Conservation (phyloP, 768 basidiomycete species). For the Amanita muscaria region DNA sequence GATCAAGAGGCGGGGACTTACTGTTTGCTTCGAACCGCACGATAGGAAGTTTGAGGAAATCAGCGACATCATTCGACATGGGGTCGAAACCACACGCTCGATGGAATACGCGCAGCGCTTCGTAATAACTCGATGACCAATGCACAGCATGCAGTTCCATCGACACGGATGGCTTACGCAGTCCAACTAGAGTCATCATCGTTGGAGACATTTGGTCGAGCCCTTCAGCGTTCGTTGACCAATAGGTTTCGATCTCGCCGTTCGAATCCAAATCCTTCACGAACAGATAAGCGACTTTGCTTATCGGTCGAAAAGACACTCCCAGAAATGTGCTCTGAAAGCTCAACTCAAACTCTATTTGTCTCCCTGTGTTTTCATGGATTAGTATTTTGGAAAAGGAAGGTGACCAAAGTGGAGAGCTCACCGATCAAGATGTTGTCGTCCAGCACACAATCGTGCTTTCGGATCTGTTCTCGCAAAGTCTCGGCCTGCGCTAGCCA, state of each 20-base stretch:
- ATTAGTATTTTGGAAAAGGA: too few relatives aligned
- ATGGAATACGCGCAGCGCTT: slow-evolving; percentile 2
- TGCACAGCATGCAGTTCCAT: slow-evolving; percentile 2
- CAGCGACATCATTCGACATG: background rate
- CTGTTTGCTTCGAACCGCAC: background rate
- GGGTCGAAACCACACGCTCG: background rate
- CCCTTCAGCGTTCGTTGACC: background rate
- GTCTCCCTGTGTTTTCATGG: too few relatives aligned
- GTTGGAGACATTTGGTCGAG: background rate
- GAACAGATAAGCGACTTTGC: background rate
- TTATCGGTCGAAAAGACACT: background rate
- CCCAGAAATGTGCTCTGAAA: background rate
- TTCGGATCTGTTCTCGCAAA: too few relatives aligned
- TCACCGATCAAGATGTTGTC: too few relatives aligned
- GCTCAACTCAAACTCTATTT: background rate
- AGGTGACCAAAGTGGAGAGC: too few relatives aligned
- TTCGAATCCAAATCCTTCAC: too few relatives aligned
- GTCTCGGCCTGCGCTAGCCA: slow-evolving; percentile 2
- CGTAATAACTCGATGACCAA: slow-evolving; percentile 1
- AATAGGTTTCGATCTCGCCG: too few relatives aligned
- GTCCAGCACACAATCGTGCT: too few relatives aligned
- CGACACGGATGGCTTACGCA: background rate
- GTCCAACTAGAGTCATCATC: slow-evolving; percentile 1
- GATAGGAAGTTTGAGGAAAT: background rate
- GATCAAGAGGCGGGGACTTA: too few relatives aligned